These are phyloP conservation scores for Leishmania tropica DNA, from an alignment of 208 protist species.

Conservation along the genomic window DNA sequence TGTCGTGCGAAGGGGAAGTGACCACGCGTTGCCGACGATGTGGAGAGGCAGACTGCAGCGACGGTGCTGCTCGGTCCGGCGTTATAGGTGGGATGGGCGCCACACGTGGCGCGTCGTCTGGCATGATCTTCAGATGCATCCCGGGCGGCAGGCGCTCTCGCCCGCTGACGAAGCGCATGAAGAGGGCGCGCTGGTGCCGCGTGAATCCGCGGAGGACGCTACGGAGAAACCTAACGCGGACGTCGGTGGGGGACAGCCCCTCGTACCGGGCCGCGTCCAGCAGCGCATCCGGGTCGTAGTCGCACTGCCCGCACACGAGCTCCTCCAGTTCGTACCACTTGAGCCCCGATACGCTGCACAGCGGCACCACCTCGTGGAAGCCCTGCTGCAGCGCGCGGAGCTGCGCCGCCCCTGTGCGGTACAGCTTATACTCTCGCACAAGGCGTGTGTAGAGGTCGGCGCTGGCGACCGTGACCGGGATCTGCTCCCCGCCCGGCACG, in stretches of 20 bases:
- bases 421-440: conserved; percentile 59
- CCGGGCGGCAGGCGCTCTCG: conserved; percentile 81
- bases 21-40: background rate
- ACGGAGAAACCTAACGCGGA: conserved; percentile 78
- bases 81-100: conserved; percentile 1
- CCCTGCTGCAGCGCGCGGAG: conserved; percentile 81
- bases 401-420: conserved; percentile 40
- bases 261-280: conserved; percentile 86
- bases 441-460: conserved; percentile 66
- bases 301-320: conserved; percentile 87
- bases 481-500: conserved; percentile 53
- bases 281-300: conserved; percentile 91
- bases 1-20: background rate
- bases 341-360: conserved; percentile 57
- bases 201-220: conserved; percentile 80
- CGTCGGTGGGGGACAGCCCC: conserved; percentile 49
- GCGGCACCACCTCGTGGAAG: conserved; percentile 88
- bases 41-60: background rate
- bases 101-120: conserved; percentile 36
- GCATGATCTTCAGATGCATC: conserved; percentile 84
- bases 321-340: conserved; percentile 93
- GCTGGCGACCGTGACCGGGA: conserved; percentile 65
- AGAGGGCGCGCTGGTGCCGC: conserved; percentile 77
- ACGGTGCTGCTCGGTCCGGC: background rate
- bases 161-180: conserved; percentile 93